Conservation (phyloP, 108 stramenopile species). For the Conticribra guillardii region DNA sequence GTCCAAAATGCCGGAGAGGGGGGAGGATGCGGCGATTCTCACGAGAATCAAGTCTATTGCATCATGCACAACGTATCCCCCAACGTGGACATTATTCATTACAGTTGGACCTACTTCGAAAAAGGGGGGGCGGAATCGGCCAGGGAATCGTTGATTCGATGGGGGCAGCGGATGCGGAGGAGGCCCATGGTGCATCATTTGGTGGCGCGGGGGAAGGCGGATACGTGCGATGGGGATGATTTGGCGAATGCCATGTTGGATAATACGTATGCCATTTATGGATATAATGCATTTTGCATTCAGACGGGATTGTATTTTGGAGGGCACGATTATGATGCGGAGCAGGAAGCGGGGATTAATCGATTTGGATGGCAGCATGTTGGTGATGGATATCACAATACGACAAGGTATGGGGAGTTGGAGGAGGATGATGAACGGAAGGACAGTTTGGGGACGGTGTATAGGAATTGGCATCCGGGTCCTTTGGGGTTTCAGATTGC, state of each 20-base stretch:
- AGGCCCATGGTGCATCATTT: conserved; percentile 56
- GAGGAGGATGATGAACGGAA: conserved; percentile 41
- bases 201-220: conserved; percentile 40
- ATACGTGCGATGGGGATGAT: conserved; percentile 41
- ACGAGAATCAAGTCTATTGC: conserved; percentile 60
- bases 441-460: conserved; percentile 53
- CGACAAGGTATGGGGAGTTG: conserved; percentile 56
- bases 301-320: conserved; percentile 54
- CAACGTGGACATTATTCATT: conserved; percentile 48
- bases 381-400: conserved; percentile 63
- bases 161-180: conserved; percentile 43
- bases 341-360: conserved; percentile 35
- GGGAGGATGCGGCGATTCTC: conserved; percentile 56
- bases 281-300: conserved; percentile 57
- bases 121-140: conserved; percentile 34
- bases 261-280: conserved; percentile 46
- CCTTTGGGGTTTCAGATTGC: conserved; percentile 61
- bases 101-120: conserved; percentile 63
- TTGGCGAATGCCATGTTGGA: conserved; percentile 32
- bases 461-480: conserved; percentile 64
- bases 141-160: conserved; percentile 46
- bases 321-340: conserved; percentile 49
- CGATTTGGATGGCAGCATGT: conserved; percentile 48
- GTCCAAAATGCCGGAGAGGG: conserved; percentile 63
- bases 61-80: conserved; percentile 48